Conservation (phyloP, 1,284 basidiomycete genomes). For the Cutaneotrichosporon cavernicola region DNA sequence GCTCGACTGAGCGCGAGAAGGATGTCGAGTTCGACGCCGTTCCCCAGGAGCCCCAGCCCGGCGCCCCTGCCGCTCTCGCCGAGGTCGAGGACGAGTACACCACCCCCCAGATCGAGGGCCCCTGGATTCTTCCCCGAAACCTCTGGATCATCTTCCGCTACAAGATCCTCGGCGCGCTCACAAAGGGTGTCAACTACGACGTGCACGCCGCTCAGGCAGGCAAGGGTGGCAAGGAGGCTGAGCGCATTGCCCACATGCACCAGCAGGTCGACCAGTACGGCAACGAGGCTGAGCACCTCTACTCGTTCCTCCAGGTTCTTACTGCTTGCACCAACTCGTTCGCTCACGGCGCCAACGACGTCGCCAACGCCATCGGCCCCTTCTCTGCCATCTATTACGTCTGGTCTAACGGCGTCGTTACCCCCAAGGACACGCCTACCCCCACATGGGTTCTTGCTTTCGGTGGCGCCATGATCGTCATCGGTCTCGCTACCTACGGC, state of each 20-base stretch:
- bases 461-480: conserved; percentile 52
- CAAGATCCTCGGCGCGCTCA: conserved; percentile 38
- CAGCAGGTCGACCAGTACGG: conserved; percentile 53
- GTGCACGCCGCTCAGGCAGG: conserved; percentile 51
- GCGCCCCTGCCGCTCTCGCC: conserved; percentile 26
- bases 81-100: conserved; percentile 34
- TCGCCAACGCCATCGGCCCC: conserved; percentile 51
- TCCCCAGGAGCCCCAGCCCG: conserved; percentile 11
- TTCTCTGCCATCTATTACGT: conserved; percentile 52
- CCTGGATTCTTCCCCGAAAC: conserved; percentile 51
- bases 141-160: conserved; percentile 53
- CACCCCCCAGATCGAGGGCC: conserved; percentile 32
- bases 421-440: conserved; percentile 48
- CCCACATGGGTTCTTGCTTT: conserved; percentile 56
- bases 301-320: conserved; percentile 58
- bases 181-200: conserved; percentile 48
- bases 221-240: conserved; percentile 30
- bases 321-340: conserved; percentile 59
- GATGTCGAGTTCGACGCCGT: conserved; percentile 16
- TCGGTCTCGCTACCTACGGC: conserved; percentile 56
- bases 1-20: conserved; percentile 9
- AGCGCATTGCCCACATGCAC: conserved; percentile 52
- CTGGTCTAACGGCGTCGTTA: conserved; percentile 47
- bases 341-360: conserved; percentile 55
- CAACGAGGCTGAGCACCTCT: conserved; percentile 57